These are phyloP conservation scores for Trichoderma sp. DNA, from an alignment of 2,329 filamentous ascomycete genomes.

Conservation along the genomic window DNA sequence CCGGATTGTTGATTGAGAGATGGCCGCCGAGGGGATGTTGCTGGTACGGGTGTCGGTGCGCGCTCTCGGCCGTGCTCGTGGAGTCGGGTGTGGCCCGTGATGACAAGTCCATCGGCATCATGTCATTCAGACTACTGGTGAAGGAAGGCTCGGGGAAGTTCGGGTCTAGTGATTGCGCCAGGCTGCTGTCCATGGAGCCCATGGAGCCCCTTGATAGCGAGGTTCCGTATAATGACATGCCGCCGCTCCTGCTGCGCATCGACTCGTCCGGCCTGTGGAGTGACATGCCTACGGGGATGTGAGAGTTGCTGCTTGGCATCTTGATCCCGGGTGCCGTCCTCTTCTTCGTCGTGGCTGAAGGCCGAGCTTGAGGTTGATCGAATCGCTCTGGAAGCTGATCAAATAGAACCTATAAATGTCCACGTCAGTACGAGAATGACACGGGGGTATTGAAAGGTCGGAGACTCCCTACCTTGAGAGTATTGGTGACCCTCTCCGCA, in stretches of 20 bases:
- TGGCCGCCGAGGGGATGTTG: conserved; percentile 40
- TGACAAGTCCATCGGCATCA: conserved; percentile 51
- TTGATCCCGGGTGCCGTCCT: conserved; percentile 53
- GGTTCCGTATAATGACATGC: conserved; percentile 33
- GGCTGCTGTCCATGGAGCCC: conserved; percentile 43
- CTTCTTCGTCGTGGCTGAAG: conserved; percentile 54
- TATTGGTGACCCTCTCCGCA: conserved; percentile 79
- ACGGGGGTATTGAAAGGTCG: conserved; percentile 18
- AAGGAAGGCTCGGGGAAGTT: conserved; percentile 44
- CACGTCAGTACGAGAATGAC: neutral
- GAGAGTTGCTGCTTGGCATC: conserved; percentile 36
- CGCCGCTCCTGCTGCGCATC: conserved; percentile 38
- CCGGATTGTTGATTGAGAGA: conserved; percentile 44
- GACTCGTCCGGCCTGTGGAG: conserved; percentile 43
- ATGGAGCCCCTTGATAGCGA: conserved; percentile 38
- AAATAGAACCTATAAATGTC: conserved; percentile 67
- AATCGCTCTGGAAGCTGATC: conserved; percentile 77
- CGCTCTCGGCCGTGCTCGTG: conserved; percentile 47
- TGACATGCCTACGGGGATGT: conserved; percentile 39
- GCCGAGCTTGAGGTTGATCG: conserved; percentile 50
- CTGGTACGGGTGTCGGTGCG: conserved; percentile 41
- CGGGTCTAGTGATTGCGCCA: conserved; percentile 37
- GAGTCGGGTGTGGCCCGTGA: conserved; percentile 49
- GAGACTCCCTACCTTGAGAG: conserved; percentile 65
- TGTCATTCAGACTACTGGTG: conserved; percentile 47